Evolutionary conservation across 495 filamentous ascomycete genomes (phyloP), one percentile per base, ranked within the genome.

Genomic region (Xylaria scruposa): DNA sequence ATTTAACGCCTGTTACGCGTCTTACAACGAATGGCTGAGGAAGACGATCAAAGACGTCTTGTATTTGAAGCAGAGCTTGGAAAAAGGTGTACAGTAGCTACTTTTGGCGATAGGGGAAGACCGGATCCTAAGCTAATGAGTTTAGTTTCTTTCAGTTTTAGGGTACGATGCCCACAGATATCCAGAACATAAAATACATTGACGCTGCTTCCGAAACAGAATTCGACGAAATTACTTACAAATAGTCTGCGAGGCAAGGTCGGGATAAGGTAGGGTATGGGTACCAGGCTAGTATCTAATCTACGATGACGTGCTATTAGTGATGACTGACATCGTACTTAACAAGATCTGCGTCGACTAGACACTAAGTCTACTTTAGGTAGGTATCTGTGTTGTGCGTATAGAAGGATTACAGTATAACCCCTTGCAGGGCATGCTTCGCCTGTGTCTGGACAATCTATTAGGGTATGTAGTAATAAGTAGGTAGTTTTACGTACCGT

Each of bases 401-500:
- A 31, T 56, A 26, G 53, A 17, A 56, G 5, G 53, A 56, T 56
- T 56, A n/a, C n/a, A n/a, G n/a, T n/a, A 56, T 17, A 56, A 56
- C 29, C 12, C 13, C 53, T 15, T 38, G 17, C 4, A 24, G 58
- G 29, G 17, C 33, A 38, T 60, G 54, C 56, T 17, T 59, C 8
- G 36, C 10, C 38, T 3, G 10, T 29, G 12, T 4, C 29, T 54
- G 12, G 12, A 29, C 51, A 26, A 29, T 24, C 4, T 29, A 54
- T 1, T 54, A 54, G 51, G 29, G 12, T 54, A 5, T 54, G 8
- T 29, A 54, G 6, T 38, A 0, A 38, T 7, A 8, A 54, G 6
- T 38, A 33, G 56, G 15, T 59, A 17, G 56, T 59, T 59, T 38
- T 36, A 38, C 36, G 56, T 19, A 59, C 56, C 56, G 26, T 59